phyloP scores from a whole-genome alignment of 116 monocot species.

The Posidonia oceanica region DNA sequence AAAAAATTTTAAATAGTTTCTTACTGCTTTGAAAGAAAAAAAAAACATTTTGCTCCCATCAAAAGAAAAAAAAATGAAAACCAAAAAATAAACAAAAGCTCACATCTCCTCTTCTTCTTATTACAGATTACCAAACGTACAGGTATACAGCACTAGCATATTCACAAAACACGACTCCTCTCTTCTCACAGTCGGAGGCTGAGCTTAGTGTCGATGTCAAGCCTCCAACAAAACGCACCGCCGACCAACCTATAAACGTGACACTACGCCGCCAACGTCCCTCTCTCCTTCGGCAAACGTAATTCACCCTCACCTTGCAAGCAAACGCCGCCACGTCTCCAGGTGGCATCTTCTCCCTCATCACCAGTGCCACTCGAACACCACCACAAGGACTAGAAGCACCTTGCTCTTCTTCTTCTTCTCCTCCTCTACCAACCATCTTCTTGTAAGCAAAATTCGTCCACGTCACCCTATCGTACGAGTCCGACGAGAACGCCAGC shows the following conservation, averaged over 20 bases:
- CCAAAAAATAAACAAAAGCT: background rate
- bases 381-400: slow-evolving; percentile 9
- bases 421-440: slow-evolving; percentile 15
- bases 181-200: slow-evolving; percentile 6
- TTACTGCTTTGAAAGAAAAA: no score
- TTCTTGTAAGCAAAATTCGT: slow-evolving; percentile 24
- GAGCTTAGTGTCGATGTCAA: slow-evolving; percentile 35
- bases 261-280: slow-evolving; percentile 23
- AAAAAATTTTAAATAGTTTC: no score
- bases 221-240: slow-evolving; percentile 28
- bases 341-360: slow-evolving; percentile 11
- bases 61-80: background rate
- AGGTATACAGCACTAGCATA: slow-evolving; percentile 6
- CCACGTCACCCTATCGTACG: slow-evolving; percentile 21
- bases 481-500: slow-evolving; percentile 20
- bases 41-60: no score
- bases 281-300: slow-evolving; percentile 11
- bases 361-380: slow-evolving; percentile 16
- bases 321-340: slow-evolving; percentile 12
- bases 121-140: no score
- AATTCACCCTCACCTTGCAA: slow-evolving; percentile 21
- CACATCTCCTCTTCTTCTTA: background rate
- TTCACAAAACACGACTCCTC: background rate
- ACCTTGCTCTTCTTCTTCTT: slow-evolving; percentile 6
- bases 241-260: slow-evolving; percentile 27